phyloP scores from a whole-genome alignment of 108 stramenopile species.

The Seminavis robusta region DNA sequence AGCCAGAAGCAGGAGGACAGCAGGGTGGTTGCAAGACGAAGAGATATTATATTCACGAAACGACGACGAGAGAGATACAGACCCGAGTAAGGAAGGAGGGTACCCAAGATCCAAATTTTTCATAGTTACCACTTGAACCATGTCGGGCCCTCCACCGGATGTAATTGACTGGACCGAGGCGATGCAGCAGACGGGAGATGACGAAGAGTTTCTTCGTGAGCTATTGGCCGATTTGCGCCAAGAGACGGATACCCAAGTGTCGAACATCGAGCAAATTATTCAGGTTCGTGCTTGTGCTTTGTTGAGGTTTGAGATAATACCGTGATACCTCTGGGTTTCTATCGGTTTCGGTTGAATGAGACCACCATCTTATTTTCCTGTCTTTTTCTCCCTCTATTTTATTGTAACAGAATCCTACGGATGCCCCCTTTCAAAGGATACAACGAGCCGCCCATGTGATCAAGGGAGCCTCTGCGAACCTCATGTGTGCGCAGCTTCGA shows the following conservation, averaged over 20 bases:
- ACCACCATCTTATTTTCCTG: neutral
- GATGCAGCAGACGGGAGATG: slow-evolving; percentile 91
- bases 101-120: too few species aligned
- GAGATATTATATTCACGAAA: too few species aligned
- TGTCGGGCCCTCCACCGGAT: slow-evolving; percentile 5
- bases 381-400: slow-evolving; percentile 4
- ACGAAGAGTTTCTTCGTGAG: slow-evolving; percentile 89
- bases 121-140: too few species aligned
- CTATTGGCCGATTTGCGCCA: slow-evolving; percentile 77
- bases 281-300: slow-evolving; percentile 35
- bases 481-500: slow-evolving; percentile 84
- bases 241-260: slow-evolving; percentile 77
- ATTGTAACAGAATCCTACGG: slow-evolving; percentile 40
- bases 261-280: slow-evolving; percentile 67
- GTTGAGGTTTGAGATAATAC: neutral
- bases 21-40: too few species aligned
- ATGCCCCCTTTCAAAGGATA: slow-evolving; percentile 58
- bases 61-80: too few species aligned
- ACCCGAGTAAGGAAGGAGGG: too few species aligned
- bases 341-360: neutral
- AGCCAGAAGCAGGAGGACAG: too few species aligned
- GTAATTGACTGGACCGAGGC: slow-evolving; percentile 91
- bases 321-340: neutral
- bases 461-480: slow-evolving; percentile 90
- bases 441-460: slow-evolving; percentile 84